phyloP scores from a whole-genome alignment of 2,329 filamentous ascomycete species.

The Beauveria scarabaeidicola region DNA sequence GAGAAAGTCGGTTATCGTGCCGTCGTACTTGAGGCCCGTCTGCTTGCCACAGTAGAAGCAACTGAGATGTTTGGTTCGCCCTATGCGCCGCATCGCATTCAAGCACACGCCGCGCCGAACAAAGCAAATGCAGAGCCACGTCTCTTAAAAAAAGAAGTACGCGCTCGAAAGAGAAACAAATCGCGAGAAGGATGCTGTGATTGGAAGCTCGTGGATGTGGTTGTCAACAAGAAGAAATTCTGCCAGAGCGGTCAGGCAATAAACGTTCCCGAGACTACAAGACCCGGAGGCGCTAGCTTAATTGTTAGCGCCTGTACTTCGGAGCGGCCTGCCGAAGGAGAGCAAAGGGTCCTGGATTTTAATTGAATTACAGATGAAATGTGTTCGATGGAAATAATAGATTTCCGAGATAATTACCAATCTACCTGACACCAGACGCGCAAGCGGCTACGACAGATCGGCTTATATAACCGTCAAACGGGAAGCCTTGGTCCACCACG shows the following conservation, averaged over 20 bases:
- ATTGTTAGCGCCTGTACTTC: background rate
- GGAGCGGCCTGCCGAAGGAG: too few species aligned
- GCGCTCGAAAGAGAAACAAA: background rate
- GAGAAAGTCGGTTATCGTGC: conserved; percentile 55
- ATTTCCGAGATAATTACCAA: background rate
- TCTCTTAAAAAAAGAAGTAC: background rate
- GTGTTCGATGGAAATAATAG: background rate
- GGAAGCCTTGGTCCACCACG: background rate
- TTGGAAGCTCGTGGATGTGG: background rate
- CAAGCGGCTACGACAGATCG: background rate
- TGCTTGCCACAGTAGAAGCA: conserved; percentile 82
- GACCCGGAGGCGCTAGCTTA: background rate
- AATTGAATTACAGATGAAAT: background rate
- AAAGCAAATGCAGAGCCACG: background rate
- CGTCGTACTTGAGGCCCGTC: conserved; percentile 51
- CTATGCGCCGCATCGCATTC: conserved; percentile 33
- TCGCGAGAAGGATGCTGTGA: background rate
- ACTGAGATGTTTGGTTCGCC: conserved; percentile 38
- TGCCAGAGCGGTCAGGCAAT: conserved; percentile 12
- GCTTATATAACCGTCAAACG: background rate
- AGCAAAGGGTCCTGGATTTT: too few species aligned
- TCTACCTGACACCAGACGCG: too few species aligned
- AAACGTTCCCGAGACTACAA: background rate
- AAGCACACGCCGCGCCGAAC: background rate
- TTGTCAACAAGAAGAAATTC: conserved; percentile 11